Base-by-base conservation (phyloP, 2,329 filamentous ascomycete genomes). In the Akanthomyces dipterigenus region DNA sequence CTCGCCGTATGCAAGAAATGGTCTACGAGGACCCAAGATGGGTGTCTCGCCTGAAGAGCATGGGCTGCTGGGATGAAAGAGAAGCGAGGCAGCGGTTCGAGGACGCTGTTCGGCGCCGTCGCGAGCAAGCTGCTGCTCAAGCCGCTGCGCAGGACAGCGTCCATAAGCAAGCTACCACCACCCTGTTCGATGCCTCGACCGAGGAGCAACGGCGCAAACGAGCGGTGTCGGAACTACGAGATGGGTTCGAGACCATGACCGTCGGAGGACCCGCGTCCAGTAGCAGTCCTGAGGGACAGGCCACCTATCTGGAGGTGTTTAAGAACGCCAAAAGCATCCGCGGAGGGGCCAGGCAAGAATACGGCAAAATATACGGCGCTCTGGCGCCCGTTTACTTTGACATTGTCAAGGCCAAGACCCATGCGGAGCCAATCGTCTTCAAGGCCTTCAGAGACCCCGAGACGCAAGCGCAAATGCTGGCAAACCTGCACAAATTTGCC, bases 11-110 rank as follows among this genome's bases (percentile, higher is more conserved):
- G 82, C 88, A 89, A 71, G 95, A 99, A 76, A 99, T 99, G 93
- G 93, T 97, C 3, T 99, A 98, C 75, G 95, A 99, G 73, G 95
- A 99, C 74, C 91, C 92, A 55, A 84, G 93, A 77, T 99, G 95
- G 95, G 89, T 98, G 43, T 86, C 90, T 65, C 84, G 90, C 65
- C 76, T 99, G 60, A 89, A 89, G 71, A 87, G 83, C 62, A 96
- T 99, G 87, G 90, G 88, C 2, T 89, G 90, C 66, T 99, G 95
- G 95, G 88, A 96, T 70, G 95, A 99, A 71, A 74, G 79, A 3
- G 93, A 96, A 71, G 95, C 95, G 5, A 83, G 93, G 63, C 86
- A 84, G 67, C 80, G 90, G 58, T 90, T 91, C 57, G 93, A 97
- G 64, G 88, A 93, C 26, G 82, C 83, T 8, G 81, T 88, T 68